Conservation (phyloP, 805 yeast species). For the Wickerhamiella siamensis region DNA sequence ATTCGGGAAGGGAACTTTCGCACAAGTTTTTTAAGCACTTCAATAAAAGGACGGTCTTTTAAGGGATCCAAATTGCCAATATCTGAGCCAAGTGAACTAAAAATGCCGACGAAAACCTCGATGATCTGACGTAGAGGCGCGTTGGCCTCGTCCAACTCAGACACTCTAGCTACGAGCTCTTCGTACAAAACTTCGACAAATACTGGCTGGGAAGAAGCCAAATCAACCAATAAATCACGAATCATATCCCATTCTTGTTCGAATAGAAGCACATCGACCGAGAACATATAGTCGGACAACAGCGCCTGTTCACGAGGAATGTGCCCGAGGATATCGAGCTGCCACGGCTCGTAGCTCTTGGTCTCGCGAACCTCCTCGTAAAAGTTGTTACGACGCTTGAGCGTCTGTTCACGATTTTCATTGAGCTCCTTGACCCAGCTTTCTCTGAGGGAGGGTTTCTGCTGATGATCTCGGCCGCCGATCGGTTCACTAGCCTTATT, state of each 20-base stretch:
- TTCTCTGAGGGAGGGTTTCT: too few relatives aligned
- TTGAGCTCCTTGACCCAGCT: not conserved
- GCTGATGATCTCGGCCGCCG: too few relatives aligned
- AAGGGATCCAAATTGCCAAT: not conserved
- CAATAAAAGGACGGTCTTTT: not conserved
- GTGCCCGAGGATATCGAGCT: not conserved
- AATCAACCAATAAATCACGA: slow-evolving; percentile 2
- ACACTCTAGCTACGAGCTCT: not conserved
- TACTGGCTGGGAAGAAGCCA: slow-evolving; percentile 7
- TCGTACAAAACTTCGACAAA: slow-evolving; percentile 2
- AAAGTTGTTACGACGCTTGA: not conserved
- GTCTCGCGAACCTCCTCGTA: not conserved
- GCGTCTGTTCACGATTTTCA: not conserved
- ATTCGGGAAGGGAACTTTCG: not conserved
- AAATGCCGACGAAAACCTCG: not conserved
- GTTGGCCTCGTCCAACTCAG: not conserved
- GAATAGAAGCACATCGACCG: slow-evolving; percentile 6
- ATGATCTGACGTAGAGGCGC: not conserved
- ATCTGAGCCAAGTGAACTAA: not conserved
- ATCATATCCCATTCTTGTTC: slow-evolving; percentile 3
- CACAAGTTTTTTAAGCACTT: not conserved
- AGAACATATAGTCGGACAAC: slow-evolving; percentile 12
- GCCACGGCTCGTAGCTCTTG: not conserved
- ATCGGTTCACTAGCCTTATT: too few relatives aligned
- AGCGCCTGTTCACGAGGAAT: not conserved